phyloP scores from a whole-genome alignment of 208 protist genomes.

The Angomonas desouzai region DNA sequence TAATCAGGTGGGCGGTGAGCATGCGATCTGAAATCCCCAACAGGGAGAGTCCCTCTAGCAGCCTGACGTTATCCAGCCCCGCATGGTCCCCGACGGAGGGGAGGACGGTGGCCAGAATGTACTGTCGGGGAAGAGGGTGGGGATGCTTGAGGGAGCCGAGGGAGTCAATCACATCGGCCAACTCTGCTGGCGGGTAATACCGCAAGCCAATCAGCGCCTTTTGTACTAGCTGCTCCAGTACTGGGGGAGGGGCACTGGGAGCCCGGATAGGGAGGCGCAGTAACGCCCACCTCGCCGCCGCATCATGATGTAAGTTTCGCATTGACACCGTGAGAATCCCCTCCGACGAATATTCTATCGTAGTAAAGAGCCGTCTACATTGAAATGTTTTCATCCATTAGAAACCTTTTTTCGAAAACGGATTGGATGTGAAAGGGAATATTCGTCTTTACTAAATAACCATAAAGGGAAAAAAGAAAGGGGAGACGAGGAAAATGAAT shows the following conservation, averaged over 20 bases:
- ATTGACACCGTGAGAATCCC: no score
- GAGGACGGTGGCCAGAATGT: conserved; percentile 18
- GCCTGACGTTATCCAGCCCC: conserved; percentile 16
- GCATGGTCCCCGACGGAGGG: conserved; percentile 17
- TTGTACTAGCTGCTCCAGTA: neutral
- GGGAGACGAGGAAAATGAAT: no score
- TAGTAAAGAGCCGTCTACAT: no score
- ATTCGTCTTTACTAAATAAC: no score
- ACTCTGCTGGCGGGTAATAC: neutral
- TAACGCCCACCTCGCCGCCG: no score
- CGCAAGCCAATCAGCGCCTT: neutral
- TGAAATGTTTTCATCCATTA: no score
- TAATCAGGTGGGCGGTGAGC: conserved; percentile 39
- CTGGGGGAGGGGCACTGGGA: neutral
- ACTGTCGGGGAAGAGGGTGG: neutral
- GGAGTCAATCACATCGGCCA: neutral
- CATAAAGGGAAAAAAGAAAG: no score
- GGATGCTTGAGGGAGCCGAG: neutral
- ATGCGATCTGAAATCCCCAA: conserved; percentile 27
- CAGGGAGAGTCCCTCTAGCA: conserved; percentile 34
- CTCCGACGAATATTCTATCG: no score
- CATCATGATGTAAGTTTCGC: no score
- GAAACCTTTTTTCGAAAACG: no score
- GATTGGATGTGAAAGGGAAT: no score
- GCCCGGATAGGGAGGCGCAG: no score